phyloP scores from a whole-genome alignment of 2,329 filamentous ascomycete genomes.

The Knufia petricola region DNA sequence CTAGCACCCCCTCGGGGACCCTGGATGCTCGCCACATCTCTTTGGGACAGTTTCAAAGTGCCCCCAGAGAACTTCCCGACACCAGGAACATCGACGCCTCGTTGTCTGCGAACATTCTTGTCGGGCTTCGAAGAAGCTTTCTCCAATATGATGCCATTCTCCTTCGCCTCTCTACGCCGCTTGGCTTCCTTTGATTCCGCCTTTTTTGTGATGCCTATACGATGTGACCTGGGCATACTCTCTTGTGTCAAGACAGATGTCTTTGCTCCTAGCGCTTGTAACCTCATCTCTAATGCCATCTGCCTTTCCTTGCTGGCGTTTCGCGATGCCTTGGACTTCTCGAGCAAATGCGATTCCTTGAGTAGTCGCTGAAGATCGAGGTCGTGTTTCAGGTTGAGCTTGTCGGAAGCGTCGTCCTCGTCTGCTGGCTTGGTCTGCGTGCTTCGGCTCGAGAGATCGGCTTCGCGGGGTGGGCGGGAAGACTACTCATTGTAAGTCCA shows the following conservation, averaged over 20 bases:
- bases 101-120: constrained; percentile 41
- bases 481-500: constrained; percentile 9
- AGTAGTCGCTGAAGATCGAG: constrained; percentile 84
- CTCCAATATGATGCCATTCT: constrained; percentile 87
- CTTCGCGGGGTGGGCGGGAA: constrained; percentile 15
- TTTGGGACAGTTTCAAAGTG: constrained; percentile 65
- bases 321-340: constrained; percentile 45
- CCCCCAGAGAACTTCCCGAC: constrained; percentile 75
- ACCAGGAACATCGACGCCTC: constrained; percentile 62
- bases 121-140: constrained; percentile 30
- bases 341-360: constrained; percentile 80
- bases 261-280: constrained; percentile 74
- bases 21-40: constrained; percentile 64
- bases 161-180: constrained; percentile 67
- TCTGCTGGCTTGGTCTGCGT: constrained; percentile 14
- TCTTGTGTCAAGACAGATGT: constrained; percentile 63
- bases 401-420: constrained; percentile 47
- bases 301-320: constrained; percentile 63
- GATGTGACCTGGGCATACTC: constrained; percentile 80
- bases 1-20: constrained; percentile 27
- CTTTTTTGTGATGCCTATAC: constrained; percentile 72
- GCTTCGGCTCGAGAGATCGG: not conserved
- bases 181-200: constrained; percentile 56
- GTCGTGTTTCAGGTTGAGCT: constrained; percentile 73
- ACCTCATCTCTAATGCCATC: constrained; percentile 72